Evolutionary conservation across 768 basidiomycete species (phyloP).

Genomic region (Mycena capillaripes): DNA sequence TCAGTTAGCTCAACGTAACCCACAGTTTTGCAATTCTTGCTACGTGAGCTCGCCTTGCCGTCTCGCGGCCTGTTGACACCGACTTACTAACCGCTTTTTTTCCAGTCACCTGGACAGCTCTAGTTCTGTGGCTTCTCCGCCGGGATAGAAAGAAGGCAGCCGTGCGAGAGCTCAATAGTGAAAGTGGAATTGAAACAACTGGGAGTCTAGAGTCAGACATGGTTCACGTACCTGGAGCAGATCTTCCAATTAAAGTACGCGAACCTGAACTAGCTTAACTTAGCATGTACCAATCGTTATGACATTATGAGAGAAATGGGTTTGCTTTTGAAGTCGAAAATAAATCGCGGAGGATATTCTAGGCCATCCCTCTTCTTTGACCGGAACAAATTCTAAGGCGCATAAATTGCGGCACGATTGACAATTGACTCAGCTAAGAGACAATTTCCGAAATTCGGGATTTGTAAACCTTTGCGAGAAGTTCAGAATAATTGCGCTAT

Average conservation of each 20-base stretch:
- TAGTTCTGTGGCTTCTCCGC: conserved; percentile 29
- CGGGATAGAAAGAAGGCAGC: conserved; percentile 24
- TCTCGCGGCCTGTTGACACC: background rate
- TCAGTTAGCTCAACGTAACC: background rate
- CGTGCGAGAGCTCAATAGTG: background rate
- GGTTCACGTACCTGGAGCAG: background rate
- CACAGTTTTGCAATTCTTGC: conserved; percentile 26
- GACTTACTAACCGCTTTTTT: conserved; percentile 6
- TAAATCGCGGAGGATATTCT: background rate
- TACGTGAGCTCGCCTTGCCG: conserved; percentile 14
- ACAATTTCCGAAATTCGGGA: no score
- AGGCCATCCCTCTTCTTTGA: no score
- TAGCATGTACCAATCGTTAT: background rate
- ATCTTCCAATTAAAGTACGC: conserved; percentile 1
- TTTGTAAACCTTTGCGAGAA: background rate
- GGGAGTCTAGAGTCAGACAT: conserved; percentile 10
- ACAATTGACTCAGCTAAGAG: no score
- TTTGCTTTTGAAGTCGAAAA: background rate
- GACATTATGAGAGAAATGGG: background rate
- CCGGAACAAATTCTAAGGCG: no score
- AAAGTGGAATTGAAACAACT: background rate
- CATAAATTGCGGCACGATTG: background rate
- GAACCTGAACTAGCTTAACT: no score
- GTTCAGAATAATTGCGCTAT: conserved; percentile 24
- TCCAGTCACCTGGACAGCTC: conserved; percentile 28